Evolutionary conservation across 257 asterid species (phyloP).

Genomic region (Solanum bulbocastanum): DNA sequence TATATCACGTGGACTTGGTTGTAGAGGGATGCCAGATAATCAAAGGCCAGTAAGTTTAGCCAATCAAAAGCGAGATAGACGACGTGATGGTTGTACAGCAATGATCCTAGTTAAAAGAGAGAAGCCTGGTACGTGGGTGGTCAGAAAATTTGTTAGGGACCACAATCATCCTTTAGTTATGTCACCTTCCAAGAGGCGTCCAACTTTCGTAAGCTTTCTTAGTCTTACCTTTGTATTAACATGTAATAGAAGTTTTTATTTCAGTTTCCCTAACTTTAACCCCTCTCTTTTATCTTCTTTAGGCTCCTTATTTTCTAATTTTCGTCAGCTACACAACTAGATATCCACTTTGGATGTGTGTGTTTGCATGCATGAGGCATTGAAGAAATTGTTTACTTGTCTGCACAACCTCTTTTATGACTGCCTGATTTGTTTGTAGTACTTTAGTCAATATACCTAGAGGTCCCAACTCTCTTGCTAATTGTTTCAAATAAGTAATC

Average conservation of each 20-base stretch:
- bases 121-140: conserved; percentile 51
- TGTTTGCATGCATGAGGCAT: neutral
- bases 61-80: conserved; percentile 33
- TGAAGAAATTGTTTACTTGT: neutral
- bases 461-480: neutral
- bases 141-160: conserved; percentile 59
- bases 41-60: conserved; percentile 26
- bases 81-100: conserved; percentile 53
- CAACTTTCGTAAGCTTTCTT: conserved; percentile 28
- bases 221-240: conserved; percentile 1
- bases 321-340: neutral
- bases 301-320: neutral
- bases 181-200: conserved; percentile 37
- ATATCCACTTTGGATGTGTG: neutral
- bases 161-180: conserved; percentile 60
- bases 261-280: neutral
- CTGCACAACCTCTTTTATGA: neutral
- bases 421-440: neutral
- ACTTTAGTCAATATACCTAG: neutral
- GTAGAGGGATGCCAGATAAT: conserved; percentile 33
- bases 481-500: neutral
- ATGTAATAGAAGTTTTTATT: neutral
- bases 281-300: neutral
- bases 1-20: conserved; percentile 69
- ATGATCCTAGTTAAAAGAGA: conserved; percentile 57